Evolutionary conservation across 2,329 filamentous ascomycete genomes (phyloP).

Genomic region (Microsporum ferrugineum): DNA sequence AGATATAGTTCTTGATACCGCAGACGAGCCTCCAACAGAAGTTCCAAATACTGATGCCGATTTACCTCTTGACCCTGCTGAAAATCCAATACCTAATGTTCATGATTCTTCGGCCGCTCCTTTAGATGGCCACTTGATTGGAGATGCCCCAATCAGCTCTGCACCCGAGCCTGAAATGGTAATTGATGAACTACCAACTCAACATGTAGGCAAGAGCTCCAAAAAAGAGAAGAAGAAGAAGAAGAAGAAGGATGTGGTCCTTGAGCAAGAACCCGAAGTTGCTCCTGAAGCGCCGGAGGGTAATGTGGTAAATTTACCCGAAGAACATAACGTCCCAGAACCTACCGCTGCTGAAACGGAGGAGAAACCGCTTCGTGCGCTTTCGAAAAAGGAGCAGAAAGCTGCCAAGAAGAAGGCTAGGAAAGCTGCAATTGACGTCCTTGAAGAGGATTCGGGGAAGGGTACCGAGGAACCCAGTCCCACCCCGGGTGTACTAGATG

Average conservation of each 20-base stretch:
- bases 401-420: neutral
- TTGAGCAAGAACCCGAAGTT: neutral
- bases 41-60: neutral
- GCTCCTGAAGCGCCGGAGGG: neutral
- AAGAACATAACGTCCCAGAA: neutral
- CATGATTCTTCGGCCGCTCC: neutral
- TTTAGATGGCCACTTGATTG: neutral
- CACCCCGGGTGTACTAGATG: neutral
- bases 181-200: neutral
- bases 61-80: neutral
- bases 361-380: too few relatives aligned
- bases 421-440: neutral
- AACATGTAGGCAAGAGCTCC: neutral
- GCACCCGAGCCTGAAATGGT: neutral
- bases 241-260: neutral
- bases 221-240: slow-evolving; percentile 3
- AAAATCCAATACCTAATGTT: neutral
- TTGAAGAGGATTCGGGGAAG: neutral
- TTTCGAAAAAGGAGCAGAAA: neutral
- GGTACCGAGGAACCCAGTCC: neutral
- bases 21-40: neutral
- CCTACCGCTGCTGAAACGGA: neutral
- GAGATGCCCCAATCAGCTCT: neutral
- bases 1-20: neutral
- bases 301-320: neutral